Evolutionary conservation across 148 eudicot genomes (phyloP), one percentile per base, ranked within the genome.

Genomic region (Arbutus unedo): DNA sequence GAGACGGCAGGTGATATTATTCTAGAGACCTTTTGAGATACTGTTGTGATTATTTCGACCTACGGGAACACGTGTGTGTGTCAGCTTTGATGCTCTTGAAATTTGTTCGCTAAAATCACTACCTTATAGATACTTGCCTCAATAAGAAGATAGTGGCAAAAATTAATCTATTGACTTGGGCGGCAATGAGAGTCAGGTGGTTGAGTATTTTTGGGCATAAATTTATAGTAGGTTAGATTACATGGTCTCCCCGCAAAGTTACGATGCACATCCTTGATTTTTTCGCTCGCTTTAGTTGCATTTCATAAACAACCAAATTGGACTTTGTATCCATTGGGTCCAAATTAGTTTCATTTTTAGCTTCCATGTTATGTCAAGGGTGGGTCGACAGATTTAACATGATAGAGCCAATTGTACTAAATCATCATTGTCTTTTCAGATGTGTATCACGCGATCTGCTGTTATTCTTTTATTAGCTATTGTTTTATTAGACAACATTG

Each of bases 1-100:
- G 60, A 91, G 99, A 81, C 93, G 97, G 43, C 98, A 96, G 97
- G 99, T 94, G 84, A 62, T 49, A 51, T 31, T 38, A 74, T 79
- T 82, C 66, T 41, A 67, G 23, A 23, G 75, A 31, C 51, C 1
- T 68, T 74, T 47, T 47, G 16, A 3, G 77, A 19, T n/a, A 15
- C n/a, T 47, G 25, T n/a, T 74, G 31, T 74, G 38, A 47, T 45
- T 74, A 74, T 48, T 74, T 16, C 47, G 54, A 73, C 48, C 31
- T n/a, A 74, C 4, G 54, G 16, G 23, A 6, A 43, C 25, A 4
- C 16, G 48, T 74, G 48, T n/a, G 21, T 14, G n/a, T 47, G 25
- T 19, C 31, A n/a, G 25, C 59, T 41, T 21, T 74, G 15, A 5
- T 41, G 9, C 53, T 21, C 78, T 74, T 74, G 41, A 74, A 74